Conservation (phyloP, 192 early-diverging fungal genomes). For the Mortierella hygrophila region DNA sequence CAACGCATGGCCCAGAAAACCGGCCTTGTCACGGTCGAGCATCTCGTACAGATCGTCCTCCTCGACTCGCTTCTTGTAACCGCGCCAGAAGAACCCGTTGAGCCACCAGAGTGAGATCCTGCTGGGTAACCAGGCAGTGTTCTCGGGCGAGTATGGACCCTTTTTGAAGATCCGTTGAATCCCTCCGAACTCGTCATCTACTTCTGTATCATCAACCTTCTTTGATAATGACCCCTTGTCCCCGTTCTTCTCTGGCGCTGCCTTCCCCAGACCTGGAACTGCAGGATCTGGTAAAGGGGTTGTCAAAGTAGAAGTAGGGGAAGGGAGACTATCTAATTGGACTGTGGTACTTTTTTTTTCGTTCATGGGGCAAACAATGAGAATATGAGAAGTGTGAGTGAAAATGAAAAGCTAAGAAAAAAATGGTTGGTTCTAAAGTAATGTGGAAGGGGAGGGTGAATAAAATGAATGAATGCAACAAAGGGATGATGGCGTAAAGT, state of each 20-base stretch:
- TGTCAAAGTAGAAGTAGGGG: background rate
- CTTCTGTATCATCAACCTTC: background rate
- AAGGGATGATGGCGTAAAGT: background rate
- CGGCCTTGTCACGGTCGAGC: conserved; percentile 30
- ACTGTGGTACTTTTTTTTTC: background rate
- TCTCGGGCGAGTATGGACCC: conserved; percentile 48
- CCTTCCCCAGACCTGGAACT: background rate
- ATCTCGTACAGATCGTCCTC: conserved; percentile 60
- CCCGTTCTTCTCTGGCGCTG: background rate
- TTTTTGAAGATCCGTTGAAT: conserved; percentile 38
- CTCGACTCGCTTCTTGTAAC: conserved; percentile 35
- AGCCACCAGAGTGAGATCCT: conserved; percentile 52
- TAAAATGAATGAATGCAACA: too few relatives aligned
- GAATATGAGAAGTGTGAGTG: background rate
- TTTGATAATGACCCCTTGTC: background rate
- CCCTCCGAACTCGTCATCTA: background rate
- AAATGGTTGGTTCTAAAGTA: background rate
- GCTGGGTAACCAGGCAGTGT: conserved; percentile 48
- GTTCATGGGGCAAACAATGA: background rate
- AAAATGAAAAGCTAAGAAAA: background rate
- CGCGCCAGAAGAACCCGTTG: conserved; percentile 45
- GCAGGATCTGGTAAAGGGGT: background rate
- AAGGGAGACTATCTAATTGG: background rate
- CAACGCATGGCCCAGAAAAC: conserved; percentile 3
- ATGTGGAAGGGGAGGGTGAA: background rate